Conservation (phyloP, 192 early-diverging fungal species). For the Entomortierella lignicola region DNA sequence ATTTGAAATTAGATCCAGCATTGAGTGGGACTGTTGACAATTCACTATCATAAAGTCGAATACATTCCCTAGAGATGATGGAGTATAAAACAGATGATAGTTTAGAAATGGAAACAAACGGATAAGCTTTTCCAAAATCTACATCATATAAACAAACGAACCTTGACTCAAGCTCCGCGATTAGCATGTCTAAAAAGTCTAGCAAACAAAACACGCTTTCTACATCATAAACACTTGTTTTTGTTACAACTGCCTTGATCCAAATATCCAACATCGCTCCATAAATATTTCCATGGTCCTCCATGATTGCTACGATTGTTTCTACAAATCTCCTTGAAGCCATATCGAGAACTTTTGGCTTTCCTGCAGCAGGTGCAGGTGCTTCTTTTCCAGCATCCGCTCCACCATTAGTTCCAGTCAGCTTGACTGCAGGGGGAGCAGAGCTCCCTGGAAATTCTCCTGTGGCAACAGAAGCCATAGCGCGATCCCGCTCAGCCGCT, state of each 20-base stretch:
- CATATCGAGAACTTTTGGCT: constrained; percentile 61
- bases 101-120: not conserved
- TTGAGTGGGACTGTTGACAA: constrained; percentile 27
- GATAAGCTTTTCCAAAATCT: not conserved
- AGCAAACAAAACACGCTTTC: constrained; percentile 66
- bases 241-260: constrained; percentile 60
- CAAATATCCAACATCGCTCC: constrained; percentile 62
- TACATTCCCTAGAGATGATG: constrained; percentile 23
- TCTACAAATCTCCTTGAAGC: constrained; percentile 61
- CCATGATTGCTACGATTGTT: constrained; percentile 57
- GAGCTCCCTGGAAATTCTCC: constrained; percentile 42
- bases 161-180: constrained; percentile 56
- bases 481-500: constrained; percentile 19
- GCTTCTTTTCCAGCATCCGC: constrained; percentile 32
- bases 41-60: constrained; percentile 45
- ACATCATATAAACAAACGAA: not conserved
- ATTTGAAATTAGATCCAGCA: constrained; percentile 3
- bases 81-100: not conserved
- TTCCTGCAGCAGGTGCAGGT: constrained; percentile 37
- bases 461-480: constrained; percentile 40
- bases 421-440: constrained; percentile 28
- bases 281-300: constrained; percentile 57
- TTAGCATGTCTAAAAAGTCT: constrained; percentile 61
- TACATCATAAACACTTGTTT: constrained; percentile 60
- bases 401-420: constrained; percentile 4